These are phyloP conservation scores for Lasiosphaeria hispida DNA, from an alignment of 495 filamentous ascomycete species.

Conservation along the genomic window DNA sequence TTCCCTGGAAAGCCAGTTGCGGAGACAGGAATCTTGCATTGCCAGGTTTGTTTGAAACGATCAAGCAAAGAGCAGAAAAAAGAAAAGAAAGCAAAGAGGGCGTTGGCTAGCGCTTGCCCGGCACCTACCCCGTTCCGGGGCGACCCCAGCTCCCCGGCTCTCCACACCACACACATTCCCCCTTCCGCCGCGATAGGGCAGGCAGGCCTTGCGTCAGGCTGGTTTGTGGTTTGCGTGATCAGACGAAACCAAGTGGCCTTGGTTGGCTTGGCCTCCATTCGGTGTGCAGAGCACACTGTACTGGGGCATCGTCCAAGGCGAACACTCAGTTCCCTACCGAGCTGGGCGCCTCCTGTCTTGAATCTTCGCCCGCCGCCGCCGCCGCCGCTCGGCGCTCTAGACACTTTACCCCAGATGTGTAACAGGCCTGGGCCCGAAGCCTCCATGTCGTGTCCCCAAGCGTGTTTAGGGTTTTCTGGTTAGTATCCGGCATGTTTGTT, in stretches of 20 bases:
- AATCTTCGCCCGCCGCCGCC: too few relatives aligned
- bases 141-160: conserved; percentile 8
- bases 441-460: conserved; percentile 8
- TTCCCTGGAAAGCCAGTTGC: too few relatives aligned
- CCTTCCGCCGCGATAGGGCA: not conserved
- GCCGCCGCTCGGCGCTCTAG: not conserved
- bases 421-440: conserved; percentile 2
- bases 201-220: not conserved
- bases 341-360: not conserved
- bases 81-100: conserved; percentile 2
- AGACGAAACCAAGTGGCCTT: not conserved
- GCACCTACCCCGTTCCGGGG: conserved; percentile 13
- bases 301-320: too few relatives aligned
- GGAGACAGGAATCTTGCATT: too few relatives aligned
- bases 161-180: conserved; percentile 10
- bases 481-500: too few relatives aligned
- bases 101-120: conserved; percentile 1
- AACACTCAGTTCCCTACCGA: not conserved
- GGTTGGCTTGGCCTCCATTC: not conserved
- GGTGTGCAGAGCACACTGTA: too few relatives aligned
- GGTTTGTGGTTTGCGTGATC: conserved; percentile 12
- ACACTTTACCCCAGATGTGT: conserved; percentile 12
- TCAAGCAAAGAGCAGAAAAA: conserved; percentile 4
- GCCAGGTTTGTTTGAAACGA: not conserved
- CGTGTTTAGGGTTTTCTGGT: too few relatives aligned